phyloP scores from a whole-genome alignment of 169 alveolate genomes.

The Plasmodium billcollinsi region DNA sequence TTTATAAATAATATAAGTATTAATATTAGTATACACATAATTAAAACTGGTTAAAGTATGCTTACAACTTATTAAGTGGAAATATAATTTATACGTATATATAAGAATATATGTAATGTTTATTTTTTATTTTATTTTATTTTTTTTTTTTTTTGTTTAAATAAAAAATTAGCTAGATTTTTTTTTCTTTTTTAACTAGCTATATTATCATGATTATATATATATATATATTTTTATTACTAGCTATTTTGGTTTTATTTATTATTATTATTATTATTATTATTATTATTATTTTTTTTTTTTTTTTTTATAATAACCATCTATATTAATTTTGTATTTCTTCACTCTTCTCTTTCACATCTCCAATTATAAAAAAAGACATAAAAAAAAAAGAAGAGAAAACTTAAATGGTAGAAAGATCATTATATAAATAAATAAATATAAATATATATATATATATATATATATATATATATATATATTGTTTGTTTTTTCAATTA shows the following conservation, averaged over 20 bases:
- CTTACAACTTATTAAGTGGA: too few species aligned
- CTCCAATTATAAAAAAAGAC: too few species aligned
- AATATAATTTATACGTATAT: neutral
- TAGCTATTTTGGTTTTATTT: neutral
- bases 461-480: too few species aligned
- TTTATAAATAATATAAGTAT: constrained; percentile 57
- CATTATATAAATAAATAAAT: too few species aligned
- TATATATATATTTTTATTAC: neutral
- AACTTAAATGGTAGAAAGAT: too few species aligned
- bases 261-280: neutral
- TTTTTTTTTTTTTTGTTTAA: constrained; percentile 9
- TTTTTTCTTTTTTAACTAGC: constrained; percentile 25
- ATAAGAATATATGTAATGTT: neutral
- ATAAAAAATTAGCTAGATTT: constrained; percentile 27
- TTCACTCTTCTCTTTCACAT: too few species aligned
- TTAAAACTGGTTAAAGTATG: constrained; percentile 9
- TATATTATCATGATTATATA: neutral
- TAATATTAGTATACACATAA: constrained; percentile 34
- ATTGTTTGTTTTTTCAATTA: too few species aligned
- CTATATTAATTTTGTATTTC: too few species aligned
- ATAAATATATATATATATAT: too few species aligned
- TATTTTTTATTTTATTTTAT: neutral
- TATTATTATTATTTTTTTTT: neutral
- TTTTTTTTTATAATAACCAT: neutral
- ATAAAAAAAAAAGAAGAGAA: too few species aligned